phyloP scores from a whole-genome alignment of 2,329 filamentous ascomycete genomes.

The Alternaria ventricosa region DNA sequence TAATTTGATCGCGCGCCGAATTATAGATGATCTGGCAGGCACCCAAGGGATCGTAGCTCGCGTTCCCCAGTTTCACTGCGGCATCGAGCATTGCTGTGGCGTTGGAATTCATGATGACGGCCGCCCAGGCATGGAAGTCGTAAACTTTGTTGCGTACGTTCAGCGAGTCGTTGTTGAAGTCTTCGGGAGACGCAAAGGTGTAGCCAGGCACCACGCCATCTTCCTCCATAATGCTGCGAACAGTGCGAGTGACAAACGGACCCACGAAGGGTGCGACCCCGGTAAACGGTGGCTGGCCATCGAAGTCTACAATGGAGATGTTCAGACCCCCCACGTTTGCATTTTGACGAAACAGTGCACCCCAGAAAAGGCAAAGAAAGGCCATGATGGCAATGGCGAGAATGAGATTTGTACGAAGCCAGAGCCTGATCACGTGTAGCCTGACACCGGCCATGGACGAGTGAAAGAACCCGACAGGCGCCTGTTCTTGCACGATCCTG shows the following conservation, averaged over 20 bases:
- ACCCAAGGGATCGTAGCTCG: conserved; percentile 66
- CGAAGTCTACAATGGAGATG: conserved; percentile 69
- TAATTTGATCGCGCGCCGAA: conserved; percentile 64
- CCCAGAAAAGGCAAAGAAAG: conserved; percentile 39
- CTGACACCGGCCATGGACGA: conserved; percentile 39
- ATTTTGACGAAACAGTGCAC: conserved; percentile 35
- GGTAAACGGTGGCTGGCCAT: conserved; percentile 60
- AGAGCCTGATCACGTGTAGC: conserved; percentile 38
- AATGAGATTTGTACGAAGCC: conserved; percentile 37
- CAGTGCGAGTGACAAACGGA: conserved; percentile 57
- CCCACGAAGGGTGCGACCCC: conserved; percentile 60
- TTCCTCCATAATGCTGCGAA: conserved; percentile 48
- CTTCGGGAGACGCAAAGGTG: conserved; percentile 53
- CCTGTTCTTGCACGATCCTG: conserved; percentile 10
- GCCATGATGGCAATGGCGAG: conserved; percentile 32
- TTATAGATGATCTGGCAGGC: conserved; percentile 64
- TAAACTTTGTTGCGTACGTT: conserved; percentile 65
- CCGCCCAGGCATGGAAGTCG: conserved; percentile 64
- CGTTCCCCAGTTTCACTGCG: conserved; percentile 61
- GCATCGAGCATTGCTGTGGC: conserved; percentile 63
- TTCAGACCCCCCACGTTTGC: conserved; percentile 48
- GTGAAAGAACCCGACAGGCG: conserved; percentile 38
- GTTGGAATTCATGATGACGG: conserved; percentile 67
- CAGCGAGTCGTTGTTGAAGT: conserved; percentile 63
- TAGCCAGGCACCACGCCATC: conserved; percentile 57